Conservation (phyloP, 1,139 yeast genomes). For the Geotrichum histeridarum region DNA sequence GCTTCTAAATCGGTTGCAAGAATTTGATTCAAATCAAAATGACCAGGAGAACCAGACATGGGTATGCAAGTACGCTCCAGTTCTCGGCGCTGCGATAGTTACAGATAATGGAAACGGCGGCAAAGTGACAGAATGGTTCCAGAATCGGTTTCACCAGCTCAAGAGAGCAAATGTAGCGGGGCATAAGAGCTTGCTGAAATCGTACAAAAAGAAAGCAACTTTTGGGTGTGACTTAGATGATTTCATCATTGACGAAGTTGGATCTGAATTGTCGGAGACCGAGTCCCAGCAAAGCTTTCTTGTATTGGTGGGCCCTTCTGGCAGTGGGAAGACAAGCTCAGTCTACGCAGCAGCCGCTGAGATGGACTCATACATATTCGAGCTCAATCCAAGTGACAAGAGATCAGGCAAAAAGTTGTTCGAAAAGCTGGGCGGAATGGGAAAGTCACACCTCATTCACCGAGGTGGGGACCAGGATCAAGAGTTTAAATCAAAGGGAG, state of each 20-base stretch:
- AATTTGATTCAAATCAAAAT: background rate
- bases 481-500: slow-evolving; percentile 46
- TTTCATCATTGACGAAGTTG: slow-evolving; percentile 37
- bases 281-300: slow-evolving; percentile 32
- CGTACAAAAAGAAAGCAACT: slow-evolving; percentile 23
- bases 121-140: slow-evolving; percentile 25
- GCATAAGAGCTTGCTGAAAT: background rate
- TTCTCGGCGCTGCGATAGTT: slow-evolving; percentile 16
- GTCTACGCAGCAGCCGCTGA: slow-evolving; percentile 65
- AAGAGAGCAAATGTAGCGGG: background rate
- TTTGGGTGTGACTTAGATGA: slow-evolving; percentile 37
- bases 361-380: slow-evolving; percentile 69
- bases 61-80: slow-evolving; percentile 13
- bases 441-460: slow-evolving; percentile 80
- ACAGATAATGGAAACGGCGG: slow-evolving; percentile 19
- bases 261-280: background rate
- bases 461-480: background rate
- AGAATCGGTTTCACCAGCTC: slow-evolving; percentile 20
- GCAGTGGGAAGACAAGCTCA: slow-evolving; percentile 75
- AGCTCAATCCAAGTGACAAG: slow-evolving; percentile 67
- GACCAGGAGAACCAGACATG: slow-evolving; percentile 8
- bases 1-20: background rate
- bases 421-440: slow-evolving; percentile 64
- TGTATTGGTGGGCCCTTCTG: slow-evolving; percentile 65
- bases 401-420: slow-evolving; percentile 69